Base-by-base conservation (phyloP, 441 rosid species). In the Manihot esculenta region DNA sequence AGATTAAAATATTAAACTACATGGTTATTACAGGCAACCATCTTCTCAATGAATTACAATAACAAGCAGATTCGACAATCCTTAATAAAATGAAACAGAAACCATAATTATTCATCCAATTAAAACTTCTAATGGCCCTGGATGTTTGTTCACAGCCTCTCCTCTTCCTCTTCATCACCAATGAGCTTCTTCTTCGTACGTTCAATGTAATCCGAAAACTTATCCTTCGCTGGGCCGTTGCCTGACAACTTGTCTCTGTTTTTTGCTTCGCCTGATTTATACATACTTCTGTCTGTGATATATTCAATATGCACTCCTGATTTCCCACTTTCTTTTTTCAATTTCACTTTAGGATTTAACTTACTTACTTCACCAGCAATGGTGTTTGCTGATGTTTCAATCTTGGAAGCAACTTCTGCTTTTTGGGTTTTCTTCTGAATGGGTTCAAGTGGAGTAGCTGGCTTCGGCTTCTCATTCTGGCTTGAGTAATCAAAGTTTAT, bases 101-200 rank as follows among this genome's bases (percentile, higher is more conserved):
- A 38, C 68, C 27, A 30, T 47, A 57, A 8, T 63, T 61, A 66
- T 66, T 70, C 62, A 26, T 70, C 60, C 30, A 73, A 45, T 33
- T 12, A n/a, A 21, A 15, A 7, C 20, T 15, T 50, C 12, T 9
- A 35, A 23, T 62, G 0, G 4, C 33, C 4, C 4, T 20, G 9
- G 7, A 20, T 5, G 33, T 30, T 45, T 23, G 47, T 5, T 10
- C 18, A 13, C 27, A 57, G 41, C 1, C 13, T 10, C 12, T 65
- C 48, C 18, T 13, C 35, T 12, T 45, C 41, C 70, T 18, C 72
- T 23, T 73, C 81, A 69, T 47, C 78, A 27, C 65, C 75, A 57
- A 75, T 80, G 63, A 91, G 74, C 79, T 80, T 85, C 64, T 66
- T 71, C 81, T 71, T 82, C 1, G 91, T 85, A 56, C 81, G 82